Evolutionary conservation across 1,284 basidiomycete genomes (phyloP), one percentile per base, ranked within the genome.

Genomic region (Tausonia pullulans): DNA sequence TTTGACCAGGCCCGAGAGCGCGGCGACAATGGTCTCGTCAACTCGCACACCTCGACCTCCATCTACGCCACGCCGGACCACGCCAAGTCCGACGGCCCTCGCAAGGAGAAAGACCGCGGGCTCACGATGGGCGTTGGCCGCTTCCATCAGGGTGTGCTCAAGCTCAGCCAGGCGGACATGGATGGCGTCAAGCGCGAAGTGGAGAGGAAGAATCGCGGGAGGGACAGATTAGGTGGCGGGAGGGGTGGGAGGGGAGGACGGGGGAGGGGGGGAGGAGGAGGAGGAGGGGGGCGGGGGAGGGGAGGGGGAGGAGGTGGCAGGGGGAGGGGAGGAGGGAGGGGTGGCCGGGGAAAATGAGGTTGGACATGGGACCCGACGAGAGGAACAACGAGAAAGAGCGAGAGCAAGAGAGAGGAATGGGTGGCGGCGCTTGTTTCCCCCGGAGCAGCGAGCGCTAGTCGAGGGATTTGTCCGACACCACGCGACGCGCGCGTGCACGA

Each of bases 41-140:
- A 44, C 9, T 44, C 59, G 5, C 52, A 54, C 45, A 52, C 51
- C 0, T 48, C 63, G 8, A 41, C 44, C 41, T 64, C 59, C 16
- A 43, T 58, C 46, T 60, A 50, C 53, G 53, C 63, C n/a, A 53
- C 50, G 16, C 8, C 45, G 58, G 48, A 45, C 61, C 45, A 43
- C 13, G 49, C 49, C 39, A 27, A 13, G 3, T 39, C 43, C 27
- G 41, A 54, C 8, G 46, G 53, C 13, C 16, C 70, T 10, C 69
- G 69, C 57, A 74, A 71, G 58, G 71, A 69, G 58, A 69, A 73
- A 50, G 71, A 71, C 14, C 69, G 71, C 63, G 77, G 77, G 4
- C 68, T 78, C 63, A 69, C 70, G 10, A 74, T 73, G 70, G 77
- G 77, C n/a, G 68, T 77, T 5, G 77, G 77, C 0, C 70, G 67